A percentile compares a stretch with the other conserved stretches of the same genome.
phyloP scores from a whole-genome alignment of 2,329 filamentous ascomycete species.

The Ophiostoma montium region DNA sequence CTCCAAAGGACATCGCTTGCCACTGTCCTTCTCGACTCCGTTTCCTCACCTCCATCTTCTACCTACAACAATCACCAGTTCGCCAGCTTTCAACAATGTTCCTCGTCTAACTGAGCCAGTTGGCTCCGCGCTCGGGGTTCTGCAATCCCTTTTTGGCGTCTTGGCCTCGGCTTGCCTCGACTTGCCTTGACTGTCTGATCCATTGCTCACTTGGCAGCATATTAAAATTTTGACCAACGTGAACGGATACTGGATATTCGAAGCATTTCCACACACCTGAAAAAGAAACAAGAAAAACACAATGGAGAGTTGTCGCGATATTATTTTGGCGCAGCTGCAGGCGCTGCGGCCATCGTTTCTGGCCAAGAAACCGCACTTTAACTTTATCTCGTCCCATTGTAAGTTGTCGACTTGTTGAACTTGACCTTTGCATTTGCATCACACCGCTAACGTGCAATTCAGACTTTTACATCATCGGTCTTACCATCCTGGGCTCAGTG shows the following conservation, averaged over 20 bases:
- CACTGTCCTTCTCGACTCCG: too few relatives aligned
- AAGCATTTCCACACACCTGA: too few relatives aligned
- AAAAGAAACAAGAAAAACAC: not conserved
- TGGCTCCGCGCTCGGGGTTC: conserved; percentile 6
- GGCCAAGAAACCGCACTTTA: conserved; percentile 52
- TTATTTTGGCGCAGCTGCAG: conserved; percentile 29
- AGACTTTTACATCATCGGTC: conserved; percentile 57
- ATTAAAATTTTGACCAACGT: too few relatives aligned
- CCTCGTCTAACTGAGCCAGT: conserved; percentile 5
- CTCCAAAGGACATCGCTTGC: too few relatives aligned
- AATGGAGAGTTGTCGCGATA: conserved; percentile 10
- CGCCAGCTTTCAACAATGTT: conserved; percentile 1
- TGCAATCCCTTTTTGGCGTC: not conserved
- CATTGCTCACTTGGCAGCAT: not conserved
- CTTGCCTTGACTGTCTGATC: not conserved
- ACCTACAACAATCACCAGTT: not conserved
- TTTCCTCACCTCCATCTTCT: not conserved
- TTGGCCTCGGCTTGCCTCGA: not conserved
- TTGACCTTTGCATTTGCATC: not conserved
- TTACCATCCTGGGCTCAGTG: conserved; percentile 60
- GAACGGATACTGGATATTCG: too few relatives aligned
- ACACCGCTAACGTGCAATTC: not conserved
- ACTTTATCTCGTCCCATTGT: conserved; percentile 75
- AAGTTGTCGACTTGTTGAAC: conserved; percentile 21
- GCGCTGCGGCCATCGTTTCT: conserved; percentile 42